Base-by-base conservation (phyloP, 202 grass and related monocot species). In the Brachypodium distachyon region DNA sequence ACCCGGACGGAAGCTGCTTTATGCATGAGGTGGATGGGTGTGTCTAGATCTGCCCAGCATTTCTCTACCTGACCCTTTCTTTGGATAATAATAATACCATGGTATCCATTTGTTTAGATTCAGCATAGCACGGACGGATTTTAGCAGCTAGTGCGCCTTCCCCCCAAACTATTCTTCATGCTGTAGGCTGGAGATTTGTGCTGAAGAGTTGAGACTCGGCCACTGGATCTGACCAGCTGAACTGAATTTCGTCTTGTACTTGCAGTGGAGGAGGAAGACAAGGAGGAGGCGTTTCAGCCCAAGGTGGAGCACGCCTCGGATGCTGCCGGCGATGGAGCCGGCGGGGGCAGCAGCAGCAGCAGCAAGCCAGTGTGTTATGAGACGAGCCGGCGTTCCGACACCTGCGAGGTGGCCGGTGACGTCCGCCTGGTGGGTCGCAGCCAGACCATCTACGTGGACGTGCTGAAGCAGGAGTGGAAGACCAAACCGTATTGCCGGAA, bases 401-500 rank as follows among this genome's bases (percentile, higher is more conserved):
- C 86, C 31, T 94, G 88, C 83, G 86, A 89, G 84, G 88, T 86
- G 1, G 59, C 74, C 25, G 92, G 88, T 43, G 92, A 94, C 59
- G 86, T 94, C 7, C 78, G 83, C 18, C 80, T 94, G 9, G 26
- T 65, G 32, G 92, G 92, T 0, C 63, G 70, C 3, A 8, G 43
- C 69, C 85, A 86, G 77, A 91, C 49, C 44, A 66, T 94, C 26
- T 86, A 81, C 80, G 85, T 68, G 0, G 66, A 57, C 74, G 52
- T 66, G 34, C 64, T 94, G 61, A 52, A 87, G 14, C 80, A 57
- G 25, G 92, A 91, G 33, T 89, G 86, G 89, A 87, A 87, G 83
- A 85, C 83, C 22, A 89, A 80, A 12, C 92, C 92, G 0, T 96
- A 96, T 81, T 87, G 85, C 53, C 77, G 92, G 1, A 96, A 92